A percentile compares a stretch with the other conserved stretches of the same genome.
Evolutionary conservation across 495 filamentous ascomycete genomes (phyloP).

Genomic region (Baudoinia panamericana): DNA sequence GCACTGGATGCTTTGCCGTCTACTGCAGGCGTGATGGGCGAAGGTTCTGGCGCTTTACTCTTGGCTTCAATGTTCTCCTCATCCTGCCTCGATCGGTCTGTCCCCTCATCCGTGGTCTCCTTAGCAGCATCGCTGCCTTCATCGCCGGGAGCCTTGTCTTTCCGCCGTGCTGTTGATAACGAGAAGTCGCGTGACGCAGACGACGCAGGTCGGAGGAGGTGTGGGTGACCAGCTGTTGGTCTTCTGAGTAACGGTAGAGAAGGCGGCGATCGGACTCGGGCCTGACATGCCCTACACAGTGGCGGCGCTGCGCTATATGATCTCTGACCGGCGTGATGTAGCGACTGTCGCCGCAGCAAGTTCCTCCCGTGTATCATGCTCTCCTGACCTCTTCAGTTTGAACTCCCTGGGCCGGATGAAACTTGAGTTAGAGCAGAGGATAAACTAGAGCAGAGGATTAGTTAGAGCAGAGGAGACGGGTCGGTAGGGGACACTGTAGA

Average conservation of each 20-base stretch:
- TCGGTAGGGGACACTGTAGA: too few relatives aligned
- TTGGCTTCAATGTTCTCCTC: constrained; percentile 30
- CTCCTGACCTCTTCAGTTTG: too few relatives aligned
- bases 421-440: too few relatives aligned
- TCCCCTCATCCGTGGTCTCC: constrained; percentile 37
- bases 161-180: constrained; percentile 25
- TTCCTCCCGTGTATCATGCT: too few relatives aligned
- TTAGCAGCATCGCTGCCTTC: constrained; percentile 35
- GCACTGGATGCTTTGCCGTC: constrained; percentile 28
- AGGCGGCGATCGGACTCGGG: constrained; percentile 4
- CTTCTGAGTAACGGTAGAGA: constrained; percentile 2
- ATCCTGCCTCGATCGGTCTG: constrained; percentile 27
- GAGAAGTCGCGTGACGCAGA: constrained; percentile 27
- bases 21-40: constrained; percentile 19
- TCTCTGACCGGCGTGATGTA: constrained; percentile 5
- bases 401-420: too few relatives aligned
- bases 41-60: constrained; percentile 37
- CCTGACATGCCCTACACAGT: constrained; percentile 14
- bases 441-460: too few relatives aligned
- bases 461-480: too few relatives aligned
- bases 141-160: constrained; percentile 26
- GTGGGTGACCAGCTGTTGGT: background rate
- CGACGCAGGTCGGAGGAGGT: constrained; percentile 2
- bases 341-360: constrained; percentile 6
- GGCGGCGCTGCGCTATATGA: constrained; percentile 1